Evolutionary conservation across 2,329 filamentous ascomycete species (phyloP), one percentile per base, ranked within the genome.

Genomic region (Boeremia exigua): DNA sequence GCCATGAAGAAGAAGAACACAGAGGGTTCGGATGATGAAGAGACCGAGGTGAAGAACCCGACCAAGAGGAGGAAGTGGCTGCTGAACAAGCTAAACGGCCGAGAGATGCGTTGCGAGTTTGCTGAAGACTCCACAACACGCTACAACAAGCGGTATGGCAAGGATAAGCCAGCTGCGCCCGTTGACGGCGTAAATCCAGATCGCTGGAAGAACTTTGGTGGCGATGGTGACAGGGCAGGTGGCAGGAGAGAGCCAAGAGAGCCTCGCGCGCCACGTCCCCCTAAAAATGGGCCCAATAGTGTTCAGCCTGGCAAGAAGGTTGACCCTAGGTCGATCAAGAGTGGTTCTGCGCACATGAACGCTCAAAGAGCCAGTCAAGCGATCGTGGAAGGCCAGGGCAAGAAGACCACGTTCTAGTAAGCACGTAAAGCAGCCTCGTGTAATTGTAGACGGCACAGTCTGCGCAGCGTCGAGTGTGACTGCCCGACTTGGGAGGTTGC

Each of bases 111-210:
- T 73, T 87, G 95, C 74, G 94, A 99, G 75, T 92, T 94, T 68
- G 95, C 95, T 17, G 95, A 99, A 78, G 95, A 98, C 75, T 87
- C 93, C 55, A 87, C 91, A 65, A 86, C 86, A 30, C 82, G 95
- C 54, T 99, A 99, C 77, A 94, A 94, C 81, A 99, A 98, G 82
- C 86, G 95, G 1, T 98, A 90, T 71, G 90, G 91, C 61, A 94
- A 93, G 75, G 88, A 88, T 36, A 84, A 82, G 29, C 67, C 61
- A 32, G 48, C 40, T 12, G 68, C 62, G 14, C 60, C 63, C 5
- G 59, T 66, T 11, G 65, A 70, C 11, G 81, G 79, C 2, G 66
- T 69, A 1, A 66, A 72, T 33, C 68, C 69, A 33, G 65, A 68
- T 30, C 56, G 69, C 29, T 65, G 49, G 67, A 73, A 54, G 62